A percentile compares a stretch with the other conserved stretches of the same genome.
phyloP scores from a whole-genome alignment of 257 asterid species.

The Buddleja alternifolia region DNA sequence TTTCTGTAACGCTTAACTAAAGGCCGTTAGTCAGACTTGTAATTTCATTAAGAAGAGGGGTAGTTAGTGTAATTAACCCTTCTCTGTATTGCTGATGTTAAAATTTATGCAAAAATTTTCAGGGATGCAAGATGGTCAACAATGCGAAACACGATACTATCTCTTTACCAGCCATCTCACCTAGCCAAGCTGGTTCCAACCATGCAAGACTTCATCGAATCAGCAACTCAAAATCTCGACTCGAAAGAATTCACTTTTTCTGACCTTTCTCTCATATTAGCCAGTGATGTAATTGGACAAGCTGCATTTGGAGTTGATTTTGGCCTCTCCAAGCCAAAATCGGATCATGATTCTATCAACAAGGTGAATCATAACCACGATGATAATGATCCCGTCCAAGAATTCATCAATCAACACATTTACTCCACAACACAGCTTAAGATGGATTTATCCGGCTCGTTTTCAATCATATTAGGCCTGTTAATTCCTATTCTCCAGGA shows the following conservation, averaged over 20 bases:
- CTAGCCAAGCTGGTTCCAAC: conserved; percentile 81
- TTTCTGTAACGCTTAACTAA: too few species aligned
- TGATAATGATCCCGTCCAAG: conserved; percentile 53
- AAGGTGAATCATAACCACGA: conserved; percentile 20
- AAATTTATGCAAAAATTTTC: conserved; percentile 14
- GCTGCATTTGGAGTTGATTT: conserved; percentile 96
- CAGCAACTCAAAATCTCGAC: conserved; percentile 63
- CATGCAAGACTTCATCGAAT: conserved; percentile 75
- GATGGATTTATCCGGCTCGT: conserved; percentile 93
- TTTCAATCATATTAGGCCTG: conserved; percentile 79
- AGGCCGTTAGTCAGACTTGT: too few species aligned
- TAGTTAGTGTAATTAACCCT: too few species aligned
- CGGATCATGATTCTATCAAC: conserved; percentile 20
- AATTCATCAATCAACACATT: conserved; percentile 81
- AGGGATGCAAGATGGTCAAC: conserved; percentile 93
- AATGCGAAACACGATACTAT: conserved; percentile 84
- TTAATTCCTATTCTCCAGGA: conserved; percentile 80
- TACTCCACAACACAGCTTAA: conserved; percentile 92
- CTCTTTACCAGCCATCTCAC: conserved; percentile 92
- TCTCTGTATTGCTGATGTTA: background rate
- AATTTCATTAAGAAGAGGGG: too few species aligned
- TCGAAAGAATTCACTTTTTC: conserved; percentile 66
- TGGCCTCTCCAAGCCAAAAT: conserved; percentile 70
- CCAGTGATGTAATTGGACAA: conserved; percentile 87
- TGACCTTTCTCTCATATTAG: conserved; percentile 80